phyloP scores from a whole-genome alignment of 306 rosid genomes.

The Cyclanthera cordifolia region DNA sequence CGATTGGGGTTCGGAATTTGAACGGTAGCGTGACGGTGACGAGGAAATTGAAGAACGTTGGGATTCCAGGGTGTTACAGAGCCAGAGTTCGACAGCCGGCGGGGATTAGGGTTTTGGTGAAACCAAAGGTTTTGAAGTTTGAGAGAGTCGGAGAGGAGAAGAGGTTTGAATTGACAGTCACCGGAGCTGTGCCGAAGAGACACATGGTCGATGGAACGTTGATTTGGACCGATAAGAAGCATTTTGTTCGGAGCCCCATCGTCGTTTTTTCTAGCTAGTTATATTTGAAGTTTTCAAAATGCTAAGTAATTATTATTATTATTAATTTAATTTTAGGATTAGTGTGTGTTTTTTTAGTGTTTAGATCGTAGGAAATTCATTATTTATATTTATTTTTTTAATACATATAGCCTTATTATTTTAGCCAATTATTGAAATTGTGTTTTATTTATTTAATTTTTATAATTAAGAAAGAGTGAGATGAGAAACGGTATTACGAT shows the following conservation, averaged over 20 bases:
- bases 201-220: constrained; percentile 18
- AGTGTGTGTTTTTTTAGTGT: no score
- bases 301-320: no score
- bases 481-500: no score
- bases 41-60: constrained; percentile 53
- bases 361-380: no score
- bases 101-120: constrained; percentile 31
- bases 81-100: constrained; percentile 22
- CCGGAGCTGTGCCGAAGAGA: background rate
- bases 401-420: no score
- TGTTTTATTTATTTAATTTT: no score
- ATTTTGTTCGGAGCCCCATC: constrained; percentile 49
- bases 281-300: no score
- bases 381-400: no score
- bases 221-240: constrained; percentile 53
- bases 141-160: constrained; percentile 37
- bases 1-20: constrained; percentile 39
- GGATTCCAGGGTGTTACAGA: constrained; percentile 36
- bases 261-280: constrained; percentile 17
- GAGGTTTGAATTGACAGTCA: constrained; percentile 33
- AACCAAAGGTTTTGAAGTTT: constrained; percentile 37
- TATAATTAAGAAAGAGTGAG: no score
- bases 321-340: no score
- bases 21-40: constrained; percentile 27
- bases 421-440: no score